phyloP scores from a whole-genome alignment of 768 basidiomycete genomes.

The Imleria badia region DNA sequence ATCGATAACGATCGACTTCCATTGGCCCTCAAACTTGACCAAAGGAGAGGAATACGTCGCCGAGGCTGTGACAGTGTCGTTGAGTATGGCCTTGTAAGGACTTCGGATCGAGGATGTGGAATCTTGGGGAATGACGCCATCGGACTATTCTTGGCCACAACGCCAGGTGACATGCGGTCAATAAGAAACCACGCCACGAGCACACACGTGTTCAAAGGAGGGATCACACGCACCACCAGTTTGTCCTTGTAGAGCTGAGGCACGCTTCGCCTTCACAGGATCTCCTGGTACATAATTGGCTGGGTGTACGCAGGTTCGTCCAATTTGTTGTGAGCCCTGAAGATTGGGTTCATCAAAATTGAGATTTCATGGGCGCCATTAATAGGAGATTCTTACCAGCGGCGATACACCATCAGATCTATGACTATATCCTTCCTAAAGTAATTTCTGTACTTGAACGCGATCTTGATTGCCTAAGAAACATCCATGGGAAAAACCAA shows the following conservation, averaged over 20 bases:
- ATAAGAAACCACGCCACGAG: background rate
- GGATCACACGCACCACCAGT: constrained; percentile 53
- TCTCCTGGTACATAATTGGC: constrained; percentile 90
- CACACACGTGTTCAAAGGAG: background rate
- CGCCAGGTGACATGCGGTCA: background rate
- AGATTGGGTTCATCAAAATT: background rate
- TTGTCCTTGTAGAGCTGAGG: constrained; percentile 81
- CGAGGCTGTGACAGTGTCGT: constrained; percentile 54
- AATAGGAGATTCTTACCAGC: constrained; percentile 50
- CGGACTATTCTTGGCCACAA: constrained; percentile 16
- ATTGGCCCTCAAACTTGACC: constrained; percentile 64
- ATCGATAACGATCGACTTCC: constrained; percentile 40
- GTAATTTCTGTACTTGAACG: constrained; percentile 81
- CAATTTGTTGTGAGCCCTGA: constrained; percentile 85
- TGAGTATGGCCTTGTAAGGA: constrained; percentile 62
- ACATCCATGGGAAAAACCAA: constrained; percentile 65
- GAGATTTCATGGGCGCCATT: background rate
- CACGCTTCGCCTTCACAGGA: constrained; percentile 72
- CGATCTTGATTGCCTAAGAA: constrained; percentile 79
- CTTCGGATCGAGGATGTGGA: constrained; percentile 52
- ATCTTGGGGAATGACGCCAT: constrained; percentile 45
- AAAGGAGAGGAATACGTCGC: constrained; percentile 48
- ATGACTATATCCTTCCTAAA: constrained; percentile 92
- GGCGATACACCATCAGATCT: constrained; percentile 84
- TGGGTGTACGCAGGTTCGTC: constrained; percentile 86